phyloP scores from a whole-genome alignment of 805 yeast species.

The Cyberlindnera sargentensis region DNA sequence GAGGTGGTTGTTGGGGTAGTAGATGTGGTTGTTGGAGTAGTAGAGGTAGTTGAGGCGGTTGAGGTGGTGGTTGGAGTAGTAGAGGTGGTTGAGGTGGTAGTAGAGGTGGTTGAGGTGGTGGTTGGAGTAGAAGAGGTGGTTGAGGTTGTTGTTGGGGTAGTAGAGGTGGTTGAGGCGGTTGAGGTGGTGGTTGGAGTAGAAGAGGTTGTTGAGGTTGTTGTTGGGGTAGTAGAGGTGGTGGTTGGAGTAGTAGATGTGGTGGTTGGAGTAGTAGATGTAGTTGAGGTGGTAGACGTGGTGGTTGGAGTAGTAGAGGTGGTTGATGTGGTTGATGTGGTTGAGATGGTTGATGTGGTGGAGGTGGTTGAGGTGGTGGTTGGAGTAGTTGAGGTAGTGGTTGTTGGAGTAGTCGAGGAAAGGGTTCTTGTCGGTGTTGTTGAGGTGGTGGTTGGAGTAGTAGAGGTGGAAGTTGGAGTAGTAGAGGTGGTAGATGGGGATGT shows the following conservation, averaged over 20 bases:
- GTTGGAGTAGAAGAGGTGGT: conserved; percentile 3
- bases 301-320: not conserved
- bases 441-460: not conserved
- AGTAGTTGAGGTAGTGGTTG: not conserved
- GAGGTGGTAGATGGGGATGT: not conserved
- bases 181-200: conserved; percentile 1
- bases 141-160: not conserved
- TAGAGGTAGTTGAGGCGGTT: conserved; percentile 15
- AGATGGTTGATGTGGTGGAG: conserved; percentile 4
- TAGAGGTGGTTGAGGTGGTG: conserved; percentile 2
- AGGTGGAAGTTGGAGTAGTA: conserved; percentile 4
- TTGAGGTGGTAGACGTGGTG: conserved; percentile 3
- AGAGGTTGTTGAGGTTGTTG: conserved; percentile 1
- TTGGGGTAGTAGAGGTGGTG: conserved; percentile 2
- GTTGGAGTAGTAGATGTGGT: conserved; percentile 3
- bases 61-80: conserved; percentile 13
- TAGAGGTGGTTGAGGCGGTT: not conserved
- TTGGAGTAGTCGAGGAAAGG: conserved; percentile 1
- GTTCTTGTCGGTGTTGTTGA: no score
- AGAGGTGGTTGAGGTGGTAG: conserved; percentile 19
- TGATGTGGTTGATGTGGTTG: conserved; percentile 4
- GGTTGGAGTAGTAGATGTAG: conserved; percentile 4
- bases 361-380: conserved; percentile 1
- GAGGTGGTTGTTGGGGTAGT: conserved; percentile 10
- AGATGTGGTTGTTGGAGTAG: conserved; percentile 8